These are phyloP conservation scores for Melampsora abietis-canadensis DNA, from an alignment of 1,284 basidiomycete species.

Conservation along the genomic window DNA sequence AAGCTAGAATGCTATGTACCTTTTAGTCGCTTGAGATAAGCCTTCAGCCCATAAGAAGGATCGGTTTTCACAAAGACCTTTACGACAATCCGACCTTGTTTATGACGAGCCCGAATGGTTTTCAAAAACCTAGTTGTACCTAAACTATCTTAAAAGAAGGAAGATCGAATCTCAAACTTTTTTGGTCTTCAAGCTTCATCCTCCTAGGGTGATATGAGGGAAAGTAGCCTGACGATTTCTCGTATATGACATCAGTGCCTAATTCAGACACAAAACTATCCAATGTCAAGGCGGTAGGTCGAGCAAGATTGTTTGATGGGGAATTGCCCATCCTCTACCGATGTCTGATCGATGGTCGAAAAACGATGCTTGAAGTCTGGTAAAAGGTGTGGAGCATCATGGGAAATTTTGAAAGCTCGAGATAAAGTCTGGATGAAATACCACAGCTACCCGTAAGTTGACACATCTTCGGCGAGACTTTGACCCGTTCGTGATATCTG, in stretches of 20 bases:
- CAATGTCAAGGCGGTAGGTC: slow-evolving; percentile 62
- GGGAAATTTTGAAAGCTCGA: slow-evolving; percentile 42
- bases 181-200: background rate
- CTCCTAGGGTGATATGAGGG: slow-evolving; percentile 14
- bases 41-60: slow-evolving; percentile 65
- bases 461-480: too few species aligned
- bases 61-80: slow-evolving; percentile 82
- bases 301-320: slow-evolving; percentile 43
- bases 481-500: too few species aligned
- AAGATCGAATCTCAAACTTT: slow-evolving; percentile 5
- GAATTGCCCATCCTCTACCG: slow-evolving; percentile 45
- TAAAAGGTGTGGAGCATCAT: too few species aligned
- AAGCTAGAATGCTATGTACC: slow-evolving; percentile 57
- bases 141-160: slow-evolving; percentile 58
- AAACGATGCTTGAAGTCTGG: background rate
- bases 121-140: slow-evolving; percentile 93
- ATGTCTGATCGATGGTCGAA: slow-evolving; percentile 2
- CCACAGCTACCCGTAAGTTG: too few species aligned
- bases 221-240: slow-evolving; percentile 66
- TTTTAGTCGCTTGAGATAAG: slow-evolving; percentile 68
- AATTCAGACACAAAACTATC: slow-evolving; percentile 86
- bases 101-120: slow-evolving; percentile 74
- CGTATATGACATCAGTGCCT: slow-evolving; percentile 77
- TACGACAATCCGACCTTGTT: slow-evolving; percentile 67
- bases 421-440: too few species aligned